These are phyloP conservation scores for Lactifluus rugatus DNA, from an alignment of 768 basidiomycete genomes.

Conservation along the genomic window DNA sequence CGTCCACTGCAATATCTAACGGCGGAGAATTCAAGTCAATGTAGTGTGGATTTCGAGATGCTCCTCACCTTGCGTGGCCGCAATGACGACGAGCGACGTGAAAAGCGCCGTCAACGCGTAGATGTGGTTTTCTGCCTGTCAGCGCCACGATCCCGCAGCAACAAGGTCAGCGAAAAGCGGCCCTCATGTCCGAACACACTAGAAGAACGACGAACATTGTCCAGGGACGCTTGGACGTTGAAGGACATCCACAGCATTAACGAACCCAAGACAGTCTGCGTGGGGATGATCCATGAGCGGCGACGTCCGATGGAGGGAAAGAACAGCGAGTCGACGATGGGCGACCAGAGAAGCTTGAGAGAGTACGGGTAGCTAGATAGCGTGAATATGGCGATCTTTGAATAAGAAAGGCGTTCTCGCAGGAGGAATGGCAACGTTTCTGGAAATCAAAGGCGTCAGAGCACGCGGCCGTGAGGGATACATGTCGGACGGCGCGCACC, in stretches of 20 bases:
- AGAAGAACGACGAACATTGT: constrained; percentile 45
- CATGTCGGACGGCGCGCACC: not conserved
- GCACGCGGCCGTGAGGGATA: constrained; percentile 67
- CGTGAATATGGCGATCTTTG: constrained; percentile 90
- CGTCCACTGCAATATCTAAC: constrained; percentile 93
- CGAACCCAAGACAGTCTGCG: constrained; percentile 81
- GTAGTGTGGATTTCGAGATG: constrained; percentile 15
- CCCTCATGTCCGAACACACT: not conserved
- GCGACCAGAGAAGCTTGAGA: constrained; percentile 94
- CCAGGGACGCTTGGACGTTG: constrained; percentile 64
- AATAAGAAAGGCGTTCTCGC: constrained; percentile 91
- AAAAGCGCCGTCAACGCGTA: constrained; percentile 75
- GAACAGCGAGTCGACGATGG: constrained; percentile 89
- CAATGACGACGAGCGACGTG: constrained; percentile 83
- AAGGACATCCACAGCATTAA: constrained; percentile 73
- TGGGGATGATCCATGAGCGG: constrained; percentile 98
- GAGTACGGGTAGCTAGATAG: constrained; percentile 92
- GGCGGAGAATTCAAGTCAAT: not conserved
- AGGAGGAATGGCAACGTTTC: constrained; percentile 96
- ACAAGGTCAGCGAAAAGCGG: not conserved
- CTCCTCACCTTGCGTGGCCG: constrained; percentile 88
- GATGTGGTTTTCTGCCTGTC: constrained; percentile 74
- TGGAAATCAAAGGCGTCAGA: constrained; percentile 27
- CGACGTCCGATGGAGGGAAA: constrained; percentile 74
- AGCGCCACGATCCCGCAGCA: constrained; percentile 11